Percentiles rank a stretch among this genome's conserved stretches.
phyloP scores from a whole-genome alignment of 1,284 basidiomycete genomes.

The Marasmius oreades region DNA sequence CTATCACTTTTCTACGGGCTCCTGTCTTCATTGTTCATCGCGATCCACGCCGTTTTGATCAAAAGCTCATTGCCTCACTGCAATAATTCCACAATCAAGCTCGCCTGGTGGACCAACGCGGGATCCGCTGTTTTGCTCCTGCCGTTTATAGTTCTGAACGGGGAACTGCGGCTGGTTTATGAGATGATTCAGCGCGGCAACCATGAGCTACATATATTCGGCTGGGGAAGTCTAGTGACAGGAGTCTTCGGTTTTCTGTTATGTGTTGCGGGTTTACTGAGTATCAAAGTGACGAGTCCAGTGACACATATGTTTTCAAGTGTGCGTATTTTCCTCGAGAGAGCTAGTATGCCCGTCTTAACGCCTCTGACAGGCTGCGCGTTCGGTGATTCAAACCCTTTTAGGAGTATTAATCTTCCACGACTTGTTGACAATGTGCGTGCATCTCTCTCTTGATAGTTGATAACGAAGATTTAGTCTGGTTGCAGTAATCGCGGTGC shows the following conservation, averaged over 20 bases:
- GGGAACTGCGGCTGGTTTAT: constrained; percentile 44
- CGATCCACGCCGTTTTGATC: constrained; percentile 70
- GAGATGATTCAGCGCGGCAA: constrained; percentile 30
- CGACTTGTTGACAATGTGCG: constrained; percentile 64
- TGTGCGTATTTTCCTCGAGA: constrained; percentile 36
- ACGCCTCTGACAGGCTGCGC: constrained; percentile 47
- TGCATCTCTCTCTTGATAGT: constrained; percentile 14
- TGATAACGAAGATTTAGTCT: constrained; percentile 4
- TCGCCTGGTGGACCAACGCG: constrained; percentile 74
- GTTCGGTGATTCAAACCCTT: constrained; percentile 71
- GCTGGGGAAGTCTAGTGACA: constrained; percentile 62
- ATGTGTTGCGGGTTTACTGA: constrained; percentile 65
- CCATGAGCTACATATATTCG: constrained; percentile 54
- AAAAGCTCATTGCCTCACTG: constrained; percentile 65
- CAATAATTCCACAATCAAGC: constrained; percentile 64
- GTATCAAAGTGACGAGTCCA: constrained; percentile 71
- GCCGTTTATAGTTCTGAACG: constrained; percentile 56
- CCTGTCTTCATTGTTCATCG: constrained; percentile 69
- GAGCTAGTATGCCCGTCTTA: constrained; percentile 3
- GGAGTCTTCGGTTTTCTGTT: constrained; percentile 73
- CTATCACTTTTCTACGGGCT: constrained; percentile 65
- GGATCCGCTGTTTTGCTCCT: constrained; percentile 61
- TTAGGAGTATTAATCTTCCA: constrained; percentile 66
- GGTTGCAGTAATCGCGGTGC: constrained; percentile 49
- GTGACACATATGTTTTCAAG: constrained; percentile 77